Conservation (phyloP, 2,329 filamentous ascomycete genomes). For the Furcasterigmium sp. region DNA sequence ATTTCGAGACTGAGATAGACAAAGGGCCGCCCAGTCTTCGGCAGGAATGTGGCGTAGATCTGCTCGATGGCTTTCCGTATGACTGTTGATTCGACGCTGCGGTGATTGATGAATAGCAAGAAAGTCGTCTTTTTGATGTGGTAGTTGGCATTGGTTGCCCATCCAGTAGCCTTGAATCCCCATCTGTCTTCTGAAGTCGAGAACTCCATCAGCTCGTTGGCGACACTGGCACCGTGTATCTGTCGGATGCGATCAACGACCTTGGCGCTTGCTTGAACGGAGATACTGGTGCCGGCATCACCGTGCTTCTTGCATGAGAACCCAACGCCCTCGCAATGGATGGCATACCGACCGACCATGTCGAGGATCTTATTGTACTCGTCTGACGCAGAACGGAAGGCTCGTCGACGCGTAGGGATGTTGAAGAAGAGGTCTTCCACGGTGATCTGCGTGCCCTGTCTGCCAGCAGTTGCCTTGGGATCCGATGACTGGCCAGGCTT, state of each 20-base stretch:
- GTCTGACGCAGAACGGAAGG: constrained; percentile 86
- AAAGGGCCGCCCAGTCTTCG: constrained; percentile 92
- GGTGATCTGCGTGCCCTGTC: constrained; percentile 88
- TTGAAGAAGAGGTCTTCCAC: constrained; percentile 99
- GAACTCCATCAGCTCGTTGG: constrained; percentile 82
- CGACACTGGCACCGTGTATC: constrained; percentile 77
- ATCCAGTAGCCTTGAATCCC: constrained; percentile 77
- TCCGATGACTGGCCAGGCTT: constrained; percentile 86
- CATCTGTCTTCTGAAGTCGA: constrained; percentile 67
- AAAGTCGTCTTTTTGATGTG: constrained; percentile 84
- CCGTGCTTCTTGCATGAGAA: constrained; percentile 98
- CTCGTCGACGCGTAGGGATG: constrained; percentile 77
- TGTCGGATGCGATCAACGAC: constrained; percentile 82
- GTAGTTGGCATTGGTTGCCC: constrained; percentile 91
- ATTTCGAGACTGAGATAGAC: constrained; percentile 90
- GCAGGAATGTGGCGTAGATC: constrained; percentile 79
- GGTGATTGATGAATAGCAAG: constrained; percentile 93
- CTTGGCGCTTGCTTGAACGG: constrained; percentile 68
- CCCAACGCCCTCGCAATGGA: constrained; percentile 85
- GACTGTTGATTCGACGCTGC: constrained; percentile 81
- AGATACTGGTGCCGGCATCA: constrained; percentile 76
- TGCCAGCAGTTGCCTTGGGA: constrained; percentile 81
- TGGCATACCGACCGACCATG: constrained; percentile 85
- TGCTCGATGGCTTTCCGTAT: constrained; percentile 91
- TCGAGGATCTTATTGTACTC: constrained; percentile 98